These are phyloP conservation scores for Ochetophila trinervis DNA, from an alignment of 306 rosid species.

Conservation along the genomic window DNA sequence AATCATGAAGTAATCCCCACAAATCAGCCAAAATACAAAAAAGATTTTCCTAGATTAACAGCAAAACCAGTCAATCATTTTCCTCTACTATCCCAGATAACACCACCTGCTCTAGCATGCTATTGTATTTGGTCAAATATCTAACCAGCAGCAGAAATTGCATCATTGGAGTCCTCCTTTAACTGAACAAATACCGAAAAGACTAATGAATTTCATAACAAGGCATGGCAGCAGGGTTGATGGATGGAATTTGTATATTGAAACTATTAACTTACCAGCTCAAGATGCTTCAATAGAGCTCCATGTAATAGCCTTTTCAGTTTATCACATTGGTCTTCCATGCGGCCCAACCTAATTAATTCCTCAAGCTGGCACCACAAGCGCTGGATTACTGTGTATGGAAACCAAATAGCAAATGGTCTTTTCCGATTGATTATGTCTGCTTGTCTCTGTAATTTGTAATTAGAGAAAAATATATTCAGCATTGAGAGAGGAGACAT, in stretches of 20 bases:
- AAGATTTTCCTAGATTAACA: too few species aligned
- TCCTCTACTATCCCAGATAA: too few species aligned
- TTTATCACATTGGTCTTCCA: conserved; percentile 77
- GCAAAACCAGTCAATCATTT: too few species aligned
- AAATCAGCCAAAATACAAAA: too few species aligned
- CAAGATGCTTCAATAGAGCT: conserved; percentile 66
- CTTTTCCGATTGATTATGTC: conserved; percentile 71
- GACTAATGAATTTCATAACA: background rate
- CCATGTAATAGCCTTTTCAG: conserved; percentile 58
- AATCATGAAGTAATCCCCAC: too few species aligned
- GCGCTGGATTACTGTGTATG: conserved; percentile 73
- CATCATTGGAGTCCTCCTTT: conserved; percentile 56
- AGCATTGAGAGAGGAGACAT: background rate
- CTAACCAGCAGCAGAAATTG: conserved; percentile 30
- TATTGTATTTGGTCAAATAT: background rate
- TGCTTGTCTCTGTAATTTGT: conserved; percentile 60
- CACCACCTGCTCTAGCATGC: too few species aligned
- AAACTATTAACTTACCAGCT: conserved; percentile 43
- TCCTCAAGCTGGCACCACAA: conserved; percentile 76
- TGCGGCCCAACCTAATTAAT: conserved; percentile 56
- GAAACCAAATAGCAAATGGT: conserved; percentile 82
- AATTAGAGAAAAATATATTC: background rate
- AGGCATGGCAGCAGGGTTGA: background rate
- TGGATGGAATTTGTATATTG: background rate
- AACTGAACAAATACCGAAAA: conserved; percentile 42